Conservation (phyloP, 1,139 yeast genomes). For the Diutina neorugosa region DNA sequence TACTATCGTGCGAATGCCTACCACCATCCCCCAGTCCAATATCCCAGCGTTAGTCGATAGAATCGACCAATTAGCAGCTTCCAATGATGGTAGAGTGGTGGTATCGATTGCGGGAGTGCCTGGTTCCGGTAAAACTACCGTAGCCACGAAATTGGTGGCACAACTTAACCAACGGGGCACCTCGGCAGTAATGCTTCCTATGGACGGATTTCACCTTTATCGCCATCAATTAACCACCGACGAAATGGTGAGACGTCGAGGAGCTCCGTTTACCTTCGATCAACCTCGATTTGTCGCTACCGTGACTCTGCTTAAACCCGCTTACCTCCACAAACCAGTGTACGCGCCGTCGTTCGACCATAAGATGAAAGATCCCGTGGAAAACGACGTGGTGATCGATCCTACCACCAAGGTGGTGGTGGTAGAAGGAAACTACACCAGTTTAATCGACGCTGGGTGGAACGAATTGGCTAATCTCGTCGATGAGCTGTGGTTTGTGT, state of each 20-base stretch:
- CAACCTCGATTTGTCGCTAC: conserved; percentile 24
- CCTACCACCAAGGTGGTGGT: conserved; percentile 38
- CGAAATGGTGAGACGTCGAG: conserved; percentile 54
- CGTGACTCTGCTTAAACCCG: conserved; percentile 8
- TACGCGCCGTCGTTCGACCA: conserved; percentile 74
- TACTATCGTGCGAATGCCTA: neutral
- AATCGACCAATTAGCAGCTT: neutral
- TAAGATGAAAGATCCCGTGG: conserved; percentile 50
- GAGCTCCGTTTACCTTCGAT: conserved; percentile 82
- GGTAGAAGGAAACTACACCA: conserved; percentile 55
- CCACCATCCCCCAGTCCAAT: neutral
- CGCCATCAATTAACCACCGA: conserved; percentile 37
- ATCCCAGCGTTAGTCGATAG: neutral
- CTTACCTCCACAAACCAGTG: neutral
- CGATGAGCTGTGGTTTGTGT: conserved; percentile 34
- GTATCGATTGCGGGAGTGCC: conserved; percentile 65
- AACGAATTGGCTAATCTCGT: conserved; percentile 21
- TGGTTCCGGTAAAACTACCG: conserved; percentile 74
- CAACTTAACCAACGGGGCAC: conserved; percentile 11
- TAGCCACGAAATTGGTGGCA: conserved; percentile 24
- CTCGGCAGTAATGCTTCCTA: conserved; percentile 24
- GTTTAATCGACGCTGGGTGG: conserved; percentile 43
- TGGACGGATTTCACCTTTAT: conserved; percentile 80
- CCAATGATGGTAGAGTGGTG: conserved; percentile 5
- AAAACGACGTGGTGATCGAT: conserved; percentile 32